These are phyloP conservation scores for Lentinula edodes DNA, from an alignment of 768 basidiomycete species.

Conservation along the genomic window DNA sequence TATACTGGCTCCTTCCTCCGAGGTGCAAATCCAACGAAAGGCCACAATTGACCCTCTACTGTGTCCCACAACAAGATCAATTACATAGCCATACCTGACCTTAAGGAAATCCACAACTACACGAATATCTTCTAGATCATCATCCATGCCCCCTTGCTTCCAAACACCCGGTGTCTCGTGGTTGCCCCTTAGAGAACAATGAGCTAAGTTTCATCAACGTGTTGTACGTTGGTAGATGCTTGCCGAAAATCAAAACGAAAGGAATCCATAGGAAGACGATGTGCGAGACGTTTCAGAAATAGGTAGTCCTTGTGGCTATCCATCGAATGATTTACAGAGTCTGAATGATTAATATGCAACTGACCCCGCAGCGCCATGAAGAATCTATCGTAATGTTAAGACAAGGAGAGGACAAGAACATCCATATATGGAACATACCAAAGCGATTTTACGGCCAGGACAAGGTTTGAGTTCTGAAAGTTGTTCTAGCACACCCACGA, in stretches of 20 bases:
- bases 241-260: constrained; percentile 88
- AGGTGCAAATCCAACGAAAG: constrained; percentile 64
- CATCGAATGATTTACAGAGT: neutral
- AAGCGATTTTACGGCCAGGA: constrained; percentile 53
- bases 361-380: constrained; percentile 79
- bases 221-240: constrained; percentile 10
- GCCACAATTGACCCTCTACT: constrained; percentile 70
- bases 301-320: constrained; percentile 81
- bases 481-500: constrained; percentile 63
- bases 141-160: constrained; percentile 51
- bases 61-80: constrained; percentile 72
- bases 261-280: constrained; percentile 64
- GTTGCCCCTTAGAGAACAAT: constrained; percentile 47
- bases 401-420: constrained; percentile 5
- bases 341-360: constrained; percentile 11
- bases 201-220: neutral
- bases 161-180: constrained; percentile 70
- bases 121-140: constrained; percentile 63
- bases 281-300: constrained; percentile 69
- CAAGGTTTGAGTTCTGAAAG: constrained; percentile 43
- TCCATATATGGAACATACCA: constrained; percentile 42
- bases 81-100: constrained; percentile 52
- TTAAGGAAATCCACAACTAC: constrained; percentile 61
- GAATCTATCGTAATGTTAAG: constrained; percentile 41
- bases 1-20: constrained; percentile 50